Evolutionary conservation across 2,329 filamentous ascomycete species (phyloP).

Genomic region (Ophiocordyceps robertsii): DNA sequence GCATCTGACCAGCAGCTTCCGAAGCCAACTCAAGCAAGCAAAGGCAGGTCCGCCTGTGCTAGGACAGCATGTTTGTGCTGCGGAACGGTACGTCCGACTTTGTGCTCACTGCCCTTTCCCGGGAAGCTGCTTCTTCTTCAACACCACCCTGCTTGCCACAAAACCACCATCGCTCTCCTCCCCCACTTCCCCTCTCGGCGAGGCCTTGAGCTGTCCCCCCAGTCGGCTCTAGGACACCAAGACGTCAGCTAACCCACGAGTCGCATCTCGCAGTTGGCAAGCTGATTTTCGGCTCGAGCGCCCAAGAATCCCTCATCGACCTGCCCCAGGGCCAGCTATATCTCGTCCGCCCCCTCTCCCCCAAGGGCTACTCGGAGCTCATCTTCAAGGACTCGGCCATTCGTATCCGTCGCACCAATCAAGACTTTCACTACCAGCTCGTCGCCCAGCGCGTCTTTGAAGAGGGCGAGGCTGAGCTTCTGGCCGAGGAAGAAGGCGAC

Average conservation of each 20-base stretch:
- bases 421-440: slow-evolving; percentile 95
- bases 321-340: slow-evolving; percentile 94
- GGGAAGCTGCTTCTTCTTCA: background rate
- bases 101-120: background rate
- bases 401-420: slow-evolving; percentile 80
- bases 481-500: slow-evolving; percentile 80
- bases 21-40: background rate
- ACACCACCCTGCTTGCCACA: background rate
- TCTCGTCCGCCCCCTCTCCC: slow-evolving; percentile 84
- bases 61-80: slow-evolving; percentile 25
- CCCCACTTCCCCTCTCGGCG: background rate
- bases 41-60: background rate
- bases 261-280: slow-evolving; percentile 55
- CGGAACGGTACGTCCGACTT: slow-evolving; percentile 26
- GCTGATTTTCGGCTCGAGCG: slow-evolving; percentile 75
- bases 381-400: slow-evolving; percentile 97
- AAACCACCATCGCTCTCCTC: background rate
- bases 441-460: slow-evolving; percentile 94
- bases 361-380: slow-evolving; percentile 96
- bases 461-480: slow-evolving; percentile 85
- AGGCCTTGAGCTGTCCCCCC: no score
- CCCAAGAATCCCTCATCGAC: slow-evolving; percentile 87
- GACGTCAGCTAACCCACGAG: background rate
- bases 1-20: background rate
- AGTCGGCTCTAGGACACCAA: no score